These are phyloP conservation scores for Trichophyton schoenleinii DNA, from an alignment of 2,329 filamentous ascomycete species.

Conservation along the genomic window DNA sequence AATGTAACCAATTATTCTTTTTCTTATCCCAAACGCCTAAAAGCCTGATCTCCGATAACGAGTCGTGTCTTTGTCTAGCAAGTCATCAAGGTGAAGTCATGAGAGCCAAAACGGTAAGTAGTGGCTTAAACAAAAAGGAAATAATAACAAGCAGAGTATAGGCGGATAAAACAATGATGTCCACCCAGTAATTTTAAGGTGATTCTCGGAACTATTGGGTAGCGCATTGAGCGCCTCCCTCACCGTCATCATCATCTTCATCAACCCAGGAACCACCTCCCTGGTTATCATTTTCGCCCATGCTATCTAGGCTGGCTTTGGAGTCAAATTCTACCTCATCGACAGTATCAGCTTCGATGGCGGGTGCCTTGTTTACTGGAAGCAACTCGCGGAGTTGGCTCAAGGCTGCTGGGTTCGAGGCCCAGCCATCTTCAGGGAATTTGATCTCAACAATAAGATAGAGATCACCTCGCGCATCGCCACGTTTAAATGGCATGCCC, in stretches of 20 bases:
- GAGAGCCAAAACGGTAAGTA: slow-evolving; percentile 1
- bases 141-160: not conserved
- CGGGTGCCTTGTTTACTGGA: slow-evolving; percentile 46
- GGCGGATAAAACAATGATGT: not conserved
- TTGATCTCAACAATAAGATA: slow-evolving; percentile 76
- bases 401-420: slow-evolving; percentile 57
- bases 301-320: slow-evolving; percentile 69
- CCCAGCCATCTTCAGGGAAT: slow-evolving; percentile 81
- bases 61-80: slow-evolving; percentile 6
- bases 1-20: slow-evolving; percentile 1
- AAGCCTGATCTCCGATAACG: slow-evolving; percentile 4
- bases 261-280: slow-evolving; percentile 37
- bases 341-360: slow-evolving; percentile 58
- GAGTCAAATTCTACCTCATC: slow-evolving; percentile 82
- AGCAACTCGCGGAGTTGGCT: slow-evolving; percentile 62
- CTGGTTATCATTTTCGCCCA: slow-evolving; percentile 33
- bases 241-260: slow-evolving; percentile 33
- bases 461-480: slow-evolving; percentile 71
- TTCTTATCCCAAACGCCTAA: slow-evolving; percentile 3
- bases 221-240: slow-evolving; percentile 33
- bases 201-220: slow-evolving; percentile 29
- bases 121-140: not conserved
- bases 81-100: slow-evolving; percentile 3
- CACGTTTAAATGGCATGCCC: slow-evolving; percentile 87
- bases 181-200: not conserved